Base-by-base conservation (phyloP, 495 filamentous ascomycete genomes). In the Oidiodendron maius region DNA sequence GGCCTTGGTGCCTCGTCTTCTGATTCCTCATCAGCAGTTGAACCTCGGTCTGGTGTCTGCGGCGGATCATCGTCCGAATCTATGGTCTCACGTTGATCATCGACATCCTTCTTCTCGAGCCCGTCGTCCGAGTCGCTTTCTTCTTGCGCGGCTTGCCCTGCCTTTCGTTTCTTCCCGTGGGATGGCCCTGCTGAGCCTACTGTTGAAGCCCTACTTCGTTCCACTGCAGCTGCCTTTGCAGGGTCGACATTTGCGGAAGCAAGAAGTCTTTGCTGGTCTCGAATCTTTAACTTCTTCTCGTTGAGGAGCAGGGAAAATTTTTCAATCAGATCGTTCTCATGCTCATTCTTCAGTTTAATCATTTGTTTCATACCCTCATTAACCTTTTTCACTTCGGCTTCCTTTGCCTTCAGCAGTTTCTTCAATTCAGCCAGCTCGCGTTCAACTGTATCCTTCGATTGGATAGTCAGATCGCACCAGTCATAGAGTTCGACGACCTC, bases 261-360 rank as follows among this genome's bases (percentile, higher is more conserved):
- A 4, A 93, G 62, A 8, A 90, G 56, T 16, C 82, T 74, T 52
- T 89, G 83, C 61, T 93, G 86, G 51, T 91, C 84, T 23, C 88
- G 70, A 18, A 95, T 91, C 64, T 93, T 94, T n/a, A 87, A 69
- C 64, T 95, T 95, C 66, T 95, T 95, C 56, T 83, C 81, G 53
- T 95, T 95, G 0, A 95, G 64, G 1, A 94, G 63, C 16, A 76
- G 71, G 26, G 74, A 74, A 46, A 89, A 88, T 59, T 87, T 89
- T 30, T 77, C 72, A 2, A 94, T 65, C 4, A 94, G 62, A 43
- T 82, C 76, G 15, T 76, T 70, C 58, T 95, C 88, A 46, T 89
- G 77, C 15, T 79, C 77, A 35, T 64, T 67, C 54, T 89, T 89
- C 10, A 82, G 69, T 30, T 66, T 66, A n/a, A 78, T 70, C 22